Evolutionary conservation across 148 eudicot species (phyloP), one percentile per base, ranked within the genome.

Genomic region (Chenopodium album): DNA sequence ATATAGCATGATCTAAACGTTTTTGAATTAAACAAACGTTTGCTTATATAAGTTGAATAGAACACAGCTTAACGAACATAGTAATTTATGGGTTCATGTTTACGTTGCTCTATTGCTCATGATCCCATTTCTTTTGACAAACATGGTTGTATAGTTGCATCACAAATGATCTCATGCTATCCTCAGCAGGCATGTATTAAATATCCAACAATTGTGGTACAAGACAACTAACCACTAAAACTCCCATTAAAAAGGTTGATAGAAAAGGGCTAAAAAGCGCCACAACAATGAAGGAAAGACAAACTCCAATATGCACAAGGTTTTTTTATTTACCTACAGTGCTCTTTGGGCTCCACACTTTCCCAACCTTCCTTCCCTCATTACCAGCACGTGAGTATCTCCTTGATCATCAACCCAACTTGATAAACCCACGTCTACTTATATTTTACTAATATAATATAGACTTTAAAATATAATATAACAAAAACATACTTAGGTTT

Each of bases 91-190:
- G n/a, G 29, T 56, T 22, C 75, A 22, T 62, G 11, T n/a, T 62
- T 62, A 62, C 9, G 28, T 62, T 62, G 66, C 2, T 19, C 63
- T 2, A 28, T 62, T 62, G 66, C 2, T 19, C 63, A 19, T 14
- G 63, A 59, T 19, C 63, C 19, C 63, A 59, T 2, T 2, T 59
- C 63, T 59, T 5, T 59, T 20, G 7, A 2, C 34, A 23, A 22
- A 41, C 50, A 34, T 60, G 4, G 73, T 32, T 60, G 54, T 44
- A 11, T 32, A n/a, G n/a, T 75, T 76, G 54, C 80, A 70, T 82
- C 80, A 82, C 47, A 76, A 26, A 75, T 83, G 82, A 79, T 67
- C 34, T 83, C 85, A 79, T 83, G 85, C 85, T 66, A n/a, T 11
- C n/a, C 75, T 83, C 82, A 83, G 44, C 75, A 73, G 9, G 1